These are phyloP conservation scores for Dillenia suffruticosa DNA, from an alignment of 164 flowering plant genomes.

Conservation along the genomic window DNA sequence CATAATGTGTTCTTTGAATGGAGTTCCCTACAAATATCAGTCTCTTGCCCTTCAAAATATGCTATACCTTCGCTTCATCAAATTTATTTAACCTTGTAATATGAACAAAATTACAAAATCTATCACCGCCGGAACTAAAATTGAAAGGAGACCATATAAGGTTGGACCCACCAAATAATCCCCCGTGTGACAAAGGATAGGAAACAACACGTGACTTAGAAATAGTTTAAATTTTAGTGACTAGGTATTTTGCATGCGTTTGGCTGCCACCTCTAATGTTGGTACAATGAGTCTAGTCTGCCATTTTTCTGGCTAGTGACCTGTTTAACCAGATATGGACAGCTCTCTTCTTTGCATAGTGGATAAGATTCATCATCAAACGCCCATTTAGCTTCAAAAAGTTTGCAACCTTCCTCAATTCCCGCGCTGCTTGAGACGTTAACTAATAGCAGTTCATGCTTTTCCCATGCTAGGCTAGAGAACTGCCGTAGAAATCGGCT, in stretches of 20 bases:
- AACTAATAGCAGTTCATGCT: conserved; percentile 2
- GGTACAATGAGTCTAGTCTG: conserved; percentile 78
- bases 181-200: too few relatives aligned
- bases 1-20: conserved; percentile 71
- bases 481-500: conserved; percentile 3
- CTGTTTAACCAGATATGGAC: conserved; percentile 73
- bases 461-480: not conserved
- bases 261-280: conserved; percentile 96
- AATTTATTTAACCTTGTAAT: not conserved
- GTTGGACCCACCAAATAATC: too few relatives aligned
- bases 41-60: conserved; percentile 58
- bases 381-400: conserved; percentile 79
- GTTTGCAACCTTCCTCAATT: conserved; percentile 43
- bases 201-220: too few relatives aligned
- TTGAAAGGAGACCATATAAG: too few relatives aligned
- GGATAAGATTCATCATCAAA: conserved; percentile 63
- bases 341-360: conserved; percentile 58
- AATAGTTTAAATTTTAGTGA: conserved; percentile 21
- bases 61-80: conserved; percentile 51
- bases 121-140: too few relatives aligned
- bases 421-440: conserved; percentile 26
- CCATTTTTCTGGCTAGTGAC: conserved; percentile 78
- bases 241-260: conserved; percentile 66
- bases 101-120: not conserved
- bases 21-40: conserved; percentile 85